A percentile compares a stretch with the other conserved stretches of the same genome.
phyloP scores from a whole-genome alignment of 768 basidiomycete genomes.

The Daedaleopsis nitida region DNA sequence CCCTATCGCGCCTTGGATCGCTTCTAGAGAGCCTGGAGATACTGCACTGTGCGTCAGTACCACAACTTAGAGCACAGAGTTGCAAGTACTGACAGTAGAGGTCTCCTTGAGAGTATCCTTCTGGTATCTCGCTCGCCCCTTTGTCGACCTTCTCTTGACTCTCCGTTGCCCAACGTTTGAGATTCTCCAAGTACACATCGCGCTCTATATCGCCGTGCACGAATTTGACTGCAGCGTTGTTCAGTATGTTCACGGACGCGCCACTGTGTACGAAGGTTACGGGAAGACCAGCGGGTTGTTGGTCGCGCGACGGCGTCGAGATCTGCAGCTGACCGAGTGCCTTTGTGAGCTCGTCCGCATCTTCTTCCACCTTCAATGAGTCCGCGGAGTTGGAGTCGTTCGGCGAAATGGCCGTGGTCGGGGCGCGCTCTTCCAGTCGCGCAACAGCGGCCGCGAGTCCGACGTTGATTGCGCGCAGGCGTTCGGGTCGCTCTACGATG shows the following conservation, averaged over 20 bases:
- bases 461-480: slow-evolving; percentile 79
- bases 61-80: not conserved
- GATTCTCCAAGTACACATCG: slow-evolving; percentile 65
- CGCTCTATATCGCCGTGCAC: slow-evolving; percentile 71
- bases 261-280: slow-evolving; percentile 55
- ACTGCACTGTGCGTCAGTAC: slow-evolving; percentile 45
- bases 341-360: slow-evolving; percentile 43
- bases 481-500: slow-evolving; percentile 90
- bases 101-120: slow-evolving; percentile 72
- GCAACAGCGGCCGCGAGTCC: slow-evolving; percentile 83
- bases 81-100: slow-evolving; percentile 66
- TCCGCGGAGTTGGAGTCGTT: not conserved
- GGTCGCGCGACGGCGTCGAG: slow-evolving; percentile 2
- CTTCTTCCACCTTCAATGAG: not conserved
- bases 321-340: slow-evolving; percentile 41
- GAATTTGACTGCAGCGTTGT: slow-evolving; percentile 68
- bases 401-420: not conserved
- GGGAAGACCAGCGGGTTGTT: slow-evolving; percentile 25
- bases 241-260: slow-evolving; percentile 55
- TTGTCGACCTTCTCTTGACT: slow-evolving; percentile 62
- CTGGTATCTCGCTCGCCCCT: slow-evolving; percentile 77
- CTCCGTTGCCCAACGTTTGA: slow-evolving; percentile 59
- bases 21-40: slow-evolving; percentile 73
- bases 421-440: slow-evolving; percentile 51
- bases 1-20: slow-evolving; percentile 80